These are phyloP conservation scores for California macrophylla DNA, from an alignment of 441 rosid species.

Conservation along the genomic window DNA sequence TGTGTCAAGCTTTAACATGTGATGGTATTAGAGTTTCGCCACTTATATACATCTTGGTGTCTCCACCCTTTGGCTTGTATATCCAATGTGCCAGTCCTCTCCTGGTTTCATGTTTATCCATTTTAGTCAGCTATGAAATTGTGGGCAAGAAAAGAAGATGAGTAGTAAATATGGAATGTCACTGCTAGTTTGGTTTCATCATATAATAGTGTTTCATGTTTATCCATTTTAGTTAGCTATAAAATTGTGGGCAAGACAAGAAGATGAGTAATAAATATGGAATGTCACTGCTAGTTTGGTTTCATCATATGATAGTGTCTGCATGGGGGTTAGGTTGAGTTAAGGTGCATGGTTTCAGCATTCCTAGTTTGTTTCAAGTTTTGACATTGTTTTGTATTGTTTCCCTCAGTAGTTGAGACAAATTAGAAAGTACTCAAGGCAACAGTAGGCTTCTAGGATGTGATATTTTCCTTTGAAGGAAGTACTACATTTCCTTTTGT, in stretches of 20 bases:
- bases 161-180: not conserved
- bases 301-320: not conserved
- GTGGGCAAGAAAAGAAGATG: not conserved
- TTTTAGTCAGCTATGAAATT: not conserved
- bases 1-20: too few relatives aligned
- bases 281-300: slow-evolving; percentile 12
- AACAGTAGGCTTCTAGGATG: not conserved
- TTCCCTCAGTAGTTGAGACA: not conserved
- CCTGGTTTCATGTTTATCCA: not conserved
- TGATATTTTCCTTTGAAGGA: not conserved
- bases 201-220: slow-evolving; percentile 3
- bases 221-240: not conserved
- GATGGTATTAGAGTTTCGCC: too few relatives aligned
- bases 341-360: not conserved
- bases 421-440: not conserved
- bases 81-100: not conserved
- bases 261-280: not conserved
- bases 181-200: slow-evolving; percentile 13
- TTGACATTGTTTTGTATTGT: not conserved
- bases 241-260: not conserved
- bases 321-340: not conserved
- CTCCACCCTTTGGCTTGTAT: not conserved
- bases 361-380: not conserved
- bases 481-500: not conserved
- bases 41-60: not conserved